Conservation (phyloP, 106 monocot genomes). For the Iris macrosiphon region DNA sequence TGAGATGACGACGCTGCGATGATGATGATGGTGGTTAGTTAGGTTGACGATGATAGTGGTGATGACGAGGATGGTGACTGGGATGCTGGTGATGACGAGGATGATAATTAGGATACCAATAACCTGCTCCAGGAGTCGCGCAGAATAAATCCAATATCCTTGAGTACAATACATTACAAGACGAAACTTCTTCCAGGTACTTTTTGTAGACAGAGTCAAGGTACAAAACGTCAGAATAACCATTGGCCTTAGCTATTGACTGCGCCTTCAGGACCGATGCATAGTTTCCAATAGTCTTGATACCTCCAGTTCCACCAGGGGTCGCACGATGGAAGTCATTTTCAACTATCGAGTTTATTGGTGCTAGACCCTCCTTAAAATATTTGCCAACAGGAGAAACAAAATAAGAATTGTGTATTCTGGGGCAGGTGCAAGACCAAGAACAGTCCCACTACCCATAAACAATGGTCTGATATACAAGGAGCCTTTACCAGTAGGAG, state of each 20-base stretch:
- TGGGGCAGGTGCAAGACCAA: constrained; percentile 87
- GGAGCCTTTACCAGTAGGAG: constrained; percentile 85
- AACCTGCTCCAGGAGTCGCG: too few species aligned
- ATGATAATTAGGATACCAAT: too few species aligned
- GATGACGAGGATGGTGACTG: too few species aligned
- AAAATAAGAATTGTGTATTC: constrained; percentile 84
- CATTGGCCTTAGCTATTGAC: constrained; percentile 54
- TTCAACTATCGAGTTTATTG: constrained; percentile 56
- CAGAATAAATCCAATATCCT: too few species aligned
- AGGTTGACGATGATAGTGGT: too few species aligned
- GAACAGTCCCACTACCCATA: constrained; percentile 80
- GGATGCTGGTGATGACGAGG: too few species aligned
- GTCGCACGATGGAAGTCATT: constrained; percentile 45
- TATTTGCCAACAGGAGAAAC: constrained; percentile 73
- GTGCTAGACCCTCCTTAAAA: constrained; percentile 58
- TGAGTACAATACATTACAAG: constrained; percentile 87
- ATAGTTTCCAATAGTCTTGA: constrained; percentile 79
- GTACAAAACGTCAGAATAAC: constrained; percentile 76
- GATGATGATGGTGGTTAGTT: too few species aligned
- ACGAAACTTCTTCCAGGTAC: constrained; percentile 78
- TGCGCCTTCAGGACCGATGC: constrained; percentile 76
- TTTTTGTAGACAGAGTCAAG: constrained; percentile 75
- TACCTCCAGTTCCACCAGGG: constrained; percentile 64
- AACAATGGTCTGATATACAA: constrained; percentile 87
- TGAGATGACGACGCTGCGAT: too few species aligned